These are phyloP conservation scores for Colletotrichum noveboracense DNA, from an alignment of 2,329 filamentous ascomycete species.

Conservation along the genomic window DNA sequence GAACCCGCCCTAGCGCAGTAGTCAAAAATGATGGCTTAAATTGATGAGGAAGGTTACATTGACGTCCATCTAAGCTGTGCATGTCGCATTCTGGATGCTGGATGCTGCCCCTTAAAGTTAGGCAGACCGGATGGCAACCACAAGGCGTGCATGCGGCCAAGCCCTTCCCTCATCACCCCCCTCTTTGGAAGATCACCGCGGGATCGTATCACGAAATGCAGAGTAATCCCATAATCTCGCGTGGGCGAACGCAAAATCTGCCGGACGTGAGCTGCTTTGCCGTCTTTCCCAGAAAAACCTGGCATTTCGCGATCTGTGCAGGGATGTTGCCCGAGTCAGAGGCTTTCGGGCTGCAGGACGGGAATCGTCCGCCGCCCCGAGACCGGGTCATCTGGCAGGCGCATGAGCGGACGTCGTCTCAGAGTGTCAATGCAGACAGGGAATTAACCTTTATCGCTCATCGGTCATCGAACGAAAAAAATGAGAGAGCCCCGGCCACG, in stretches of 20 bases:
- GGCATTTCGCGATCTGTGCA: background rate
- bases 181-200: background rate
- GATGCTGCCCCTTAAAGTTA: background rate
- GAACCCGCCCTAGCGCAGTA: background rate
- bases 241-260: background rate
- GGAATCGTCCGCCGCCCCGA: background rate
- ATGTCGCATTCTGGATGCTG: background rate
- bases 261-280: background rate
- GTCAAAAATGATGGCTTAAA: background rate
- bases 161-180: background rate
- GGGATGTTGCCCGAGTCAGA: constrained; percentile 9
- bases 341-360: background rate
- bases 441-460: background rate
- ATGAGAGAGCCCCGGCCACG: background rate
- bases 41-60: background rate
- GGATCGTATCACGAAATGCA: background rate
- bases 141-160: background rate
- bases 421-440: constrained; percentile 10
- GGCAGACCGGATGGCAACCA: background rate
- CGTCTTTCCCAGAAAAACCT: background rate
- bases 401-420: constrained; percentile 5
- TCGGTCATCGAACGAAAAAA: background rate
- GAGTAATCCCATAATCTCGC: background rate
- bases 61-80: background rate
- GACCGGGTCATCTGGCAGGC: background rate